phyloP scores from a whole-genome alignment of 768 basidiomycete genomes.

The Leucocoprinus leucothites region DNA sequence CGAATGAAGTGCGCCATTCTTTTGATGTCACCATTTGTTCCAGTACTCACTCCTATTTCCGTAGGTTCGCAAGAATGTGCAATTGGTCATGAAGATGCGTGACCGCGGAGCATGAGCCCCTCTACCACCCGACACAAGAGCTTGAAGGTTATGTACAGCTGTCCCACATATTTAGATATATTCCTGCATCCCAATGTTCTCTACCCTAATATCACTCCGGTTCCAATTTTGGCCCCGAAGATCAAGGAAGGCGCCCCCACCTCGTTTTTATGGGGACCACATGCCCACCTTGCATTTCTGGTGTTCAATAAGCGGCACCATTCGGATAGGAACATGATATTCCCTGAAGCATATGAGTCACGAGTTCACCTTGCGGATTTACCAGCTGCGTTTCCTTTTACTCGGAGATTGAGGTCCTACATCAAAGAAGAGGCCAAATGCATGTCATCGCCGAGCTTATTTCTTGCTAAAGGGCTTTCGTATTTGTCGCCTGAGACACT shows the following conservation, averaged over 20 bases:
- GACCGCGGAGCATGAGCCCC: slow-evolving; percentile 59
- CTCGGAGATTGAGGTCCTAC: background rate
- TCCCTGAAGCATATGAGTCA: background rate
- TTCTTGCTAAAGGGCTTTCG: background rate
- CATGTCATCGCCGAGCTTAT: background rate
- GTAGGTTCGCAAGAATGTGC: slow-evolving; percentile 81
- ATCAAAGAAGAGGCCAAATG: background rate
- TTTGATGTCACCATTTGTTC: background rate
- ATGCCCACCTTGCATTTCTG: background rate
- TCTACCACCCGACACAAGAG: slow-evolving; percentile 6
- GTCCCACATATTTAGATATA: slow-evolving; percentile 1
- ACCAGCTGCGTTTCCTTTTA: background rate
- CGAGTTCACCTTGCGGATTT: slow-evolving; percentile 3
- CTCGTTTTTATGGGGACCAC: background rate
- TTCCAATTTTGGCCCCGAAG: background rate
- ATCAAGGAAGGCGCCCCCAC: background rate
- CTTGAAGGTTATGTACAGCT: slow-evolving; percentile 7
- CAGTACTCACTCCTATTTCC: slow-evolving; percentile 1
- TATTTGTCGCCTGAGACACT: background rate
- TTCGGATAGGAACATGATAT: background rate
- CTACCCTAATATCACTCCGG: no score
- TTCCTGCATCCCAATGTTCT: background rate
- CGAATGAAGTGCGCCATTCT: slow-evolving; percentile 59
- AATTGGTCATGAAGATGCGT: slow-evolving; percentile 76
- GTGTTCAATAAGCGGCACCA: background rate